Evolutionary conservation across 1,284 basidiomycete genomes (phyloP).

Genomic region (Fomes fomentarius): DNA sequence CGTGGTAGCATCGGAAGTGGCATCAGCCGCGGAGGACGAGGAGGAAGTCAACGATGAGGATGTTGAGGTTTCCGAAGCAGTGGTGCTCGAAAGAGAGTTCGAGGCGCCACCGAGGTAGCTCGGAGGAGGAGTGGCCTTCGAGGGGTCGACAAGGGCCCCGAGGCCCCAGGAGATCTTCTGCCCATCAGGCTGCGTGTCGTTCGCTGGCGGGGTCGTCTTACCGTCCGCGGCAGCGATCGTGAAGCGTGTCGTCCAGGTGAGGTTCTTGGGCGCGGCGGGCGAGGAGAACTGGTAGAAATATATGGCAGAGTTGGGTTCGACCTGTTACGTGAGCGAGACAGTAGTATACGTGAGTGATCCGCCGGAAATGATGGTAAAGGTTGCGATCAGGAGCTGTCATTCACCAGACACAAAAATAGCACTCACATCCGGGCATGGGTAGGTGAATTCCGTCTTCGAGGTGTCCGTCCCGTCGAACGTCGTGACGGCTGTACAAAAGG

Average conservation of each 20-base stretch:
- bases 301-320: conserved; percentile 69
- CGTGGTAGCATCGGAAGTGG: not conserved
- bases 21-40: not conserved
- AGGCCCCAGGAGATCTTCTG: conserved; percentile 68
- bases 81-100: not conserved
- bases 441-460: conserved; percentile 47
- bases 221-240: conserved; percentile 66
- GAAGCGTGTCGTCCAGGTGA: conserved; percentile 83
- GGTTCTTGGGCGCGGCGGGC: conserved; percentile 38
- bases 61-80: not conserved
- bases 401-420: not conserved
- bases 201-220: conserved; percentile 50
- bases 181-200: conserved; percentile 57
- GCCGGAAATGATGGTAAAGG: not conserved
- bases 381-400: not conserved
- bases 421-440: conserved; percentile 68
- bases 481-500: conserved; percentile 54
- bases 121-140: conserved; percentile 32
- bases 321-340: conserved; percentile 38
- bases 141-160: conserved; percentile 57
- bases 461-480: conserved; percentile 63
- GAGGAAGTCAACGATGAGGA: not conserved
- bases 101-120: conserved; percentile 3
- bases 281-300: conserved; percentile 82
- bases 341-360: not conserved